phyloP scores from a whole-genome alignment of 2,329 filamentous ascomycete genomes.

The Epichloe sp. region DNA sequence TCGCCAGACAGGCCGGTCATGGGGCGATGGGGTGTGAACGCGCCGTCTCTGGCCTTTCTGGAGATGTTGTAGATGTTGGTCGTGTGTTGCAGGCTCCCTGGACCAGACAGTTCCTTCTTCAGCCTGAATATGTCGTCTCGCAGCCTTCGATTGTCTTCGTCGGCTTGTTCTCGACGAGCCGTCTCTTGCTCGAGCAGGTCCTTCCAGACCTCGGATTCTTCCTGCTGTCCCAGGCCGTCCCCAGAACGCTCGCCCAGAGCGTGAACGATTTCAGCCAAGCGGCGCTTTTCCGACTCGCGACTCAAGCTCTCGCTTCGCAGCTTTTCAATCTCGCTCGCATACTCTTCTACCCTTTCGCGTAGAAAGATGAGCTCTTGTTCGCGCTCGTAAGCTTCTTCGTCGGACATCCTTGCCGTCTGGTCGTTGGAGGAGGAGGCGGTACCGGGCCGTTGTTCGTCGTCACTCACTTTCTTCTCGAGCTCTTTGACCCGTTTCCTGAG shows the following conservation, averaged over 20 bases:
- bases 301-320: slow-evolving; percentile 64
- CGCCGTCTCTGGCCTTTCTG: slow-evolving; percentile 37
- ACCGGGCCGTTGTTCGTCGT: slow-evolving; percentile 49
- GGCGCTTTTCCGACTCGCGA: slow-evolving; percentile 74
- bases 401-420: slow-evolving; percentile 39
- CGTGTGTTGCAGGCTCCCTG: slow-evolving; percentile 37
- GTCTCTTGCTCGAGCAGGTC: slow-evolving; percentile 89
- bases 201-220: slow-evolving; percentile 79
- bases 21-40: slow-evolving; percentile 33
- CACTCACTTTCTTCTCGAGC: slow-evolving; percentile 65
- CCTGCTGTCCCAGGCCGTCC: slow-evolving; percentile 39
- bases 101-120: slow-evolving; percentile 38
- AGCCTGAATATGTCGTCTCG: slow-evolving; percentile 73
- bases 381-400: slow-evolving; percentile 51
- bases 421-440: slow-evolving; percentile 51
- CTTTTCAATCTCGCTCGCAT: slow-evolving; percentile 70
- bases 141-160: slow-evolving; percentile 75
- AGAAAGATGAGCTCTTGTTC: slow-evolving; percentile 81
- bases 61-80: slow-evolving; percentile 55
- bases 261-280: slow-evolving; percentile 67
- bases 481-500: slow-evolving; percentile 73
- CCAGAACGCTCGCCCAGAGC: slow-evolving; percentile 35
- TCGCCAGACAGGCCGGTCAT: slow-evolving; percentile 37
- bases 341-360: slow-evolving; percentile 74
- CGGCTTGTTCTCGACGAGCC: slow-evolving; percentile 73